phyloP scores from a whole-genome alignment of 2,329 filamentous ascomycete genomes.

The Raffaelea deltoideospora region DNA sequence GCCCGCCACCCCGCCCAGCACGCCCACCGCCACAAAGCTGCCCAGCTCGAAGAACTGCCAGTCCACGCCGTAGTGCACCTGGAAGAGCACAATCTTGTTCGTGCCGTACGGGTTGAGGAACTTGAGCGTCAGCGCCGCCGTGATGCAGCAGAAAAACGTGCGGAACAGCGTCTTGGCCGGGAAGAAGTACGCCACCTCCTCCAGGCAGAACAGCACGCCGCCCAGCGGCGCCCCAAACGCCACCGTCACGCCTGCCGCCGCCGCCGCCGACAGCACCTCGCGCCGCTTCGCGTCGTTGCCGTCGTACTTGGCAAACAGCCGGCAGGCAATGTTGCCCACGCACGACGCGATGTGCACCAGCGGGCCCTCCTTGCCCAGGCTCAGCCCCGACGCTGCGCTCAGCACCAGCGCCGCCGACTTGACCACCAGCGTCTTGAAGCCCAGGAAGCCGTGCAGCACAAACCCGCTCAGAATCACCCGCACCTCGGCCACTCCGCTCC shows the following conservation, averaged over 20 bases:
- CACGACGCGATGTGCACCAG: constrained; percentile 97
- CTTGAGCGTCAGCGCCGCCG: constrained; percentile 78
- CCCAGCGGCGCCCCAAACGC: constrained; percentile 82
- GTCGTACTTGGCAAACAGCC: constrained; percentile 89
- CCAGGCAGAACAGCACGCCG: constrained; percentile 81
- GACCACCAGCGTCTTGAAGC: constrained; percentile 69
- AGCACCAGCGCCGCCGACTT: constrained; percentile 74
- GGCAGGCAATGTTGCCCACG: constrained; percentile 87
- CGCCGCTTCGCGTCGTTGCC: constrained; percentile 86
- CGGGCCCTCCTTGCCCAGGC: constrained; percentile 84
- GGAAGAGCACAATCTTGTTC: constrained; percentile 90
- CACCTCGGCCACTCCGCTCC: constrained; percentile 92
- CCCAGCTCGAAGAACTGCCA: constrained; percentile 90
- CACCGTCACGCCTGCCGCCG: constrained; percentile 82
- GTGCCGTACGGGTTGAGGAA: constrained; percentile 95
- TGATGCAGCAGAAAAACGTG: constrained; percentile 97
- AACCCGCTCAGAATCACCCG: constrained; percentile 97
- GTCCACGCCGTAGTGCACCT: constrained; percentile 78
- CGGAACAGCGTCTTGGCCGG: constrained; percentile 93
- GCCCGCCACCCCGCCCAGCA: constrained; percentile 70
- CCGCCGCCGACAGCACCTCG: constrained; percentile 84
- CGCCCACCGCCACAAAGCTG: constrained; percentile 71
- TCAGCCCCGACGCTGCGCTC: constrained; percentile 83
- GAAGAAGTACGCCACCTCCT: constrained; percentile 96
- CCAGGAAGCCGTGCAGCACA: constrained; percentile 88